Base-by-base conservation (phyloP, 169 alveolate genomes). In the Eimeria necatrix region DNA sequence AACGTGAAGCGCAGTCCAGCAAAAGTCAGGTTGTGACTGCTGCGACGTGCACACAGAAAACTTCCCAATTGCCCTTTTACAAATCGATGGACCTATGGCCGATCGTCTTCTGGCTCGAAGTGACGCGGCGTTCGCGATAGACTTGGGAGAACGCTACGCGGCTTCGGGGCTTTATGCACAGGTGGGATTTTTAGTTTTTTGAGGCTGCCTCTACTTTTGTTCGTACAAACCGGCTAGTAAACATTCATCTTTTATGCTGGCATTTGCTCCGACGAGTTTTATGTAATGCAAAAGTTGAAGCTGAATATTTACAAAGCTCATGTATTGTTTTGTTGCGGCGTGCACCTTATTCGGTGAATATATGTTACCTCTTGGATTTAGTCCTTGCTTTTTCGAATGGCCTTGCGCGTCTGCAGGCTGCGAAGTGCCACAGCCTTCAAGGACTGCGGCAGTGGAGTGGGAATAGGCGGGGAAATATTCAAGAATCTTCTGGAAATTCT, bases 391-490 rank as follows among this genome's bases (percentile, higher is more conserved):
- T 0, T 56, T 56, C 68, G 12, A 16, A 2, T 10, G 68, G 68
- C n/a, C 46, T 14, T 74, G 56, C 32, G 51, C 20, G 5, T 4
- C 22, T 26, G 18, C 88, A 81, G 90, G 90, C 90, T 4, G 73
- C 90, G 20, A 81, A 81, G 56, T 81, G 90, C 74, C 90, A 81
- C 74, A 81, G 74, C 26, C 49, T 81, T 4, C 74, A 81, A 14
- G 90, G 90, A 2, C 52, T 81, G 24, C 52, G 73, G 14, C 56
- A 52, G 49, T 81, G 90, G 41, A 32, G 41, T 32, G 41, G 41
- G 41, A 32, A 32, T 32, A 32, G 41, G 41, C 41, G 41, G 41
- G 41, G 41, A 32, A 32, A 32, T 32, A 32, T 32, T 32, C 41
- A 32, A 2, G 41, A 24, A 9, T 4, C 22, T 71, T 26, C 46